These are phyloP conservation scores for Stipa capillata DNA, from an alignment of 176 grass and related monocot genomes.

Conservation along the genomic window DNA sequence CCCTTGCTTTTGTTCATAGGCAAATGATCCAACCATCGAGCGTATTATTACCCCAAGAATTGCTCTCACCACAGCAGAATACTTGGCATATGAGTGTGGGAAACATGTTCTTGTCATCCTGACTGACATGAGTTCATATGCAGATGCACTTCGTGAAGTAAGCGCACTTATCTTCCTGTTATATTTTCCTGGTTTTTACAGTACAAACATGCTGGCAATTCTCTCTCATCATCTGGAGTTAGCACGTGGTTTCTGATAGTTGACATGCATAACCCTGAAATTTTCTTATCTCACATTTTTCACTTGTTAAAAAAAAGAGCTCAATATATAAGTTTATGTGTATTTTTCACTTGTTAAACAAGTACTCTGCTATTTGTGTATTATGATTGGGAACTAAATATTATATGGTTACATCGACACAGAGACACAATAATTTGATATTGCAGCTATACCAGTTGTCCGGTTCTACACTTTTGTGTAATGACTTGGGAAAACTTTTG, in stretches of 20 bases:
- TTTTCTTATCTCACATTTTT: background rate
- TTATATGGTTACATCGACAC: background rate
- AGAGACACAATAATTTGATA: background rate
- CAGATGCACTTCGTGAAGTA: constrained; percentile 84
- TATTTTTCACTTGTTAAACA: background rate
- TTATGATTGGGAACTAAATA: background rate
- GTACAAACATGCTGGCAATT: background rate
- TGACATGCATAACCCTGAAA: background rate
- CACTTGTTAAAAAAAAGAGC: background rate
- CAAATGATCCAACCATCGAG: constrained; percentile 80
- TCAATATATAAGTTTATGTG: background rate
- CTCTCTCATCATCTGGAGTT: background rate
- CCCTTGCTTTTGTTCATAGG: constrained; percentile 31
- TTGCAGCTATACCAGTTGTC: background rate
- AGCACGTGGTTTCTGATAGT: background rate
- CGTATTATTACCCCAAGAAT: constrained; percentile 83
- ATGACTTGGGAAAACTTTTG: background rate
- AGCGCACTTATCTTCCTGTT: background rate
- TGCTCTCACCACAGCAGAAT: constrained; percentile 71
- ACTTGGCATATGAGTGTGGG: constrained; percentile 74
- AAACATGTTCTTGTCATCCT: constrained; percentile 82
- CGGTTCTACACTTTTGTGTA: background rate
- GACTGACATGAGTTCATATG: constrained; percentile 87
- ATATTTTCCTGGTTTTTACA: background rate
- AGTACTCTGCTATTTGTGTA: background rate